phyloP scores from a whole-genome alignment of 768 basidiomycete genomes.

The Cyathus striatus region DNA sequence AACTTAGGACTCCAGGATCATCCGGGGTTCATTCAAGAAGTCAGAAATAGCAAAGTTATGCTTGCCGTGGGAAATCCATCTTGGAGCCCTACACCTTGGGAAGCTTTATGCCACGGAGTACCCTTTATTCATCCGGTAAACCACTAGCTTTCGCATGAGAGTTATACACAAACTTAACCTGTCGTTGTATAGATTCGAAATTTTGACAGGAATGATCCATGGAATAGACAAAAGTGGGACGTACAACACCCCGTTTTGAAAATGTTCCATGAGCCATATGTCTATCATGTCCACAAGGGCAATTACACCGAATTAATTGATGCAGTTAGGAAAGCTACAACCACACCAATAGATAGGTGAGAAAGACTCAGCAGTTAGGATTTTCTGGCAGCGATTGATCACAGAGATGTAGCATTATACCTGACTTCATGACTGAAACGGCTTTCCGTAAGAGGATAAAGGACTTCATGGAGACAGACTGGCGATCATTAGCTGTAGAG shows the following conservation, averaged over 20 bases:
- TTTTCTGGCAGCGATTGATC: too few species aligned
- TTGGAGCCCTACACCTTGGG: conserved; percentile 25
- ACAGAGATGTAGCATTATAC: conserved; percentile 25
- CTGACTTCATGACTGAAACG: conserved; percentile 22
- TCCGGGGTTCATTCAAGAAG: conserved; percentile 13
- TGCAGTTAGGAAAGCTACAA: conserved; percentile 19
- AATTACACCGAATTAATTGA: conserved; percentile 21
- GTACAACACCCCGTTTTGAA: conserved; percentile 24
- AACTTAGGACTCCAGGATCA: conserved; percentile 15
- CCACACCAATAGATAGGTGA: too few species aligned
- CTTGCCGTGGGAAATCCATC: conserved; percentile 20
- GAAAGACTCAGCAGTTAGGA: too few species aligned
- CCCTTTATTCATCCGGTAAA: conserved; percentile 31
- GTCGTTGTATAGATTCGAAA: conserved; percentile 9
- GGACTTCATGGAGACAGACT: conserved; percentile 22
- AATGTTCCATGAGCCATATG: conserved; percentile 22
- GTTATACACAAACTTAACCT: background rate
- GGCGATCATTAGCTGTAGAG: conserved; percentile 16
- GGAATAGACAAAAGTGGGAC: conserved; percentile 18
- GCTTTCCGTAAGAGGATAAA: conserved; percentile 18
- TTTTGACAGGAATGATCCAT: conserved; percentile 20
- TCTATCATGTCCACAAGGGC: conserved; percentile 24
- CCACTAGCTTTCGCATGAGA: too few species aligned
- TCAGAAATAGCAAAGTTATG: conserved; percentile 20
- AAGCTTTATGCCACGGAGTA: conserved; percentile 29